Evolutionary conservation across 257 asterid genomes (phyloP).

Genomic region (Datura wrightii): DNA sequence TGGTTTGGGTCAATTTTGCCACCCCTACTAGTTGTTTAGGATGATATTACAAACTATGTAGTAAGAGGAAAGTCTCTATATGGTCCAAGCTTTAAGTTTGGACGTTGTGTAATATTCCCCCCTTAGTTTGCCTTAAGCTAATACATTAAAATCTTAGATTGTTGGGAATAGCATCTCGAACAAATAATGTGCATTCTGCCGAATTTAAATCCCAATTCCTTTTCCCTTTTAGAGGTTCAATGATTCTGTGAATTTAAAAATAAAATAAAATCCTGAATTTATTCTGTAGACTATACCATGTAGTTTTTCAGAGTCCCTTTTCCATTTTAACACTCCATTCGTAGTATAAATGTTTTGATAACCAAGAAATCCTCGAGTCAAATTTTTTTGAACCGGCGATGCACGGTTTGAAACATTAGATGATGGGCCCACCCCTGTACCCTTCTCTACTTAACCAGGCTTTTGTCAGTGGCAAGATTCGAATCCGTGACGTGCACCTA

Average conservation of each 20-base stretch:
- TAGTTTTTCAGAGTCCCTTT: not conserved
- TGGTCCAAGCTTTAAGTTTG: not conserved
- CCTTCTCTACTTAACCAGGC: not conserved
- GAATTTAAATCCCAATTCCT: conserved; percentile 5
- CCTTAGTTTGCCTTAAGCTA: not conserved
- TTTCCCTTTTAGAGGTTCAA: not conserved
- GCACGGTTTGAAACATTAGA: not conserved
- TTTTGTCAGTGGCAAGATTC: not conserved
- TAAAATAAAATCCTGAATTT: not conserved
- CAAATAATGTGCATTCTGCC: not conserved
- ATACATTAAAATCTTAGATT: not conserved
- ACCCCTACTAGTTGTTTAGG: not conserved
- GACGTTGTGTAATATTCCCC: not conserved
- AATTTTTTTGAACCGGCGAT: not conserved
- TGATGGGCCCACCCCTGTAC: conserved; percentile 2
- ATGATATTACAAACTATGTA: conserved; percentile 1
- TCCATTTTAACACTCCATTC: not conserved
- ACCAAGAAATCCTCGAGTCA: not conserved
- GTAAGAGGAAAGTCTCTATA: not conserved
- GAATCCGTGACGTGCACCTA: not conserved
- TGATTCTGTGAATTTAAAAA: not conserved
- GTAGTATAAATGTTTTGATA: not conserved
- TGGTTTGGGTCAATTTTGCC: not conserved
- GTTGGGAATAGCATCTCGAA: not conserved
- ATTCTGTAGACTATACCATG: conserved; percentile 12